A percentile compares a stretch with the other conserved stretches of the same genome.
Conservation (phyloP, 257 asterid species). For the Handroanthus guayacan region DNA sequence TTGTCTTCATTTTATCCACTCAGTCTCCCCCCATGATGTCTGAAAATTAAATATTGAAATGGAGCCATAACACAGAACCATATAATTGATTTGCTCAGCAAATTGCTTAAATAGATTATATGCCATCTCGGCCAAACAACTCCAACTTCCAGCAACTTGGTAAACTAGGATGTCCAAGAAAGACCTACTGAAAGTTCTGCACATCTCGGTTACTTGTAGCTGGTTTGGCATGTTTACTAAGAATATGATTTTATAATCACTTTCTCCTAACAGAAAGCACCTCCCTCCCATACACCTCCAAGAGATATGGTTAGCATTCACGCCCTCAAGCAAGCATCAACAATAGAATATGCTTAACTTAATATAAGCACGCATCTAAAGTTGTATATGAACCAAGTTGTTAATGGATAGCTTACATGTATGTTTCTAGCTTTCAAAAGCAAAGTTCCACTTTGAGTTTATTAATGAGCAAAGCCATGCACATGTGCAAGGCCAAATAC, state of each 20-base stretch:
- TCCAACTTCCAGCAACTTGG: slow-evolving; percentile 8
- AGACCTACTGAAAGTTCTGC: not conserved
- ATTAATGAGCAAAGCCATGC: not conserved
- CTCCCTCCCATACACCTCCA: not conserved
- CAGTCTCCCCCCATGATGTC: slow-evolving; percentile 1
- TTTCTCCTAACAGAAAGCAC: slow-evolving; percentile 13
- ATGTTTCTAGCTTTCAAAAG: not conserved
- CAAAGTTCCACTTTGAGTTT: not conserved
- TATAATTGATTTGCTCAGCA: slow-evolving; percentile 20
- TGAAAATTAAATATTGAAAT: slow-evolving; percentile 1
- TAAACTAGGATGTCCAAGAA: not conserved
- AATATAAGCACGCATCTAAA: not conserved
- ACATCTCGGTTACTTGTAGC: not conserved
- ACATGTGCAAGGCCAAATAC: not conserved
- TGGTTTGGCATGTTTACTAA: not conserved
- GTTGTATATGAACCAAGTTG: slow-evolving; percentile 2
- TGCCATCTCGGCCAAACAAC: slow-evolving; percentile 1
- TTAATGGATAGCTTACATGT: not conserved
- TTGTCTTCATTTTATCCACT: not conserved
- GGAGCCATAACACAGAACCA: not conserved
- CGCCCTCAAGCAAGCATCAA: not conserved
- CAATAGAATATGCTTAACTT: not conserved
- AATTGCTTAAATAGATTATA: not conserved
- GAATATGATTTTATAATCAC: not conserved
- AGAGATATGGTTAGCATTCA: not conserved